Evolutionary conservation across 108 stramenopile genomes (phyloP), one percentile per base, ranked within the genome.

Genomic region (Nitzschia inconspicua): DNA sequence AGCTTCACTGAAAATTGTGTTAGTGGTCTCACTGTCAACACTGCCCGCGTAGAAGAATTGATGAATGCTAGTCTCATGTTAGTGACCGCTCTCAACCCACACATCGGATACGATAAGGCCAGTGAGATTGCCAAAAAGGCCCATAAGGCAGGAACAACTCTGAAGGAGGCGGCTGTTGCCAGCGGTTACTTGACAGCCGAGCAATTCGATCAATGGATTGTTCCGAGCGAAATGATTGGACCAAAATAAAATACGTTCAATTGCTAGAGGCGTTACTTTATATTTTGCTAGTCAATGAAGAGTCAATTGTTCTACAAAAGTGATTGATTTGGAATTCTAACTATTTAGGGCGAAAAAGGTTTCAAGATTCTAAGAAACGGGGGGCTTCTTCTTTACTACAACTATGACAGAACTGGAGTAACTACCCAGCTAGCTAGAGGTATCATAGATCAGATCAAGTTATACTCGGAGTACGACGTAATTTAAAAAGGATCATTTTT

Each of bases 61-160:
- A 65, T 99, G 73, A 80, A 93, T 60, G 90, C 87, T 36, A 80
- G 77, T 41, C 76, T 99, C 32, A 99, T 99, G 98, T 73, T 98
- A 46, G 98, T 99, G 3, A 99, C 98, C 29, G 97, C 98, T 6
- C 68, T 99, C 50, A 99, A 97, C 64, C 96, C 96, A 14, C 80
- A 96, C 61, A 98, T 99, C 83, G 98, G 98, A 0, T 99, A 99
- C 73, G 96, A 99, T 59, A 97, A 96, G 64, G 96, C 97, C 4
- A 86, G 90, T 40, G 79, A 89, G 68, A 95, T 98, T 62, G 98
- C 98, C 63, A 98, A 97, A 77, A 90, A 77, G 37, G 97, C 97
- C 3, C 96, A 98, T 78, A 92, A 96, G 76, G 84, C 86, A 16
- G 95, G 96, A 46, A 64, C 76, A 23, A 96, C 95, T 2, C 76